These are phyloP conservation scores for Penicillium sp. DNA, from an alignment of 2,329 filamentous ascomycete genomes.

Conservation along the genomic window DNA sequence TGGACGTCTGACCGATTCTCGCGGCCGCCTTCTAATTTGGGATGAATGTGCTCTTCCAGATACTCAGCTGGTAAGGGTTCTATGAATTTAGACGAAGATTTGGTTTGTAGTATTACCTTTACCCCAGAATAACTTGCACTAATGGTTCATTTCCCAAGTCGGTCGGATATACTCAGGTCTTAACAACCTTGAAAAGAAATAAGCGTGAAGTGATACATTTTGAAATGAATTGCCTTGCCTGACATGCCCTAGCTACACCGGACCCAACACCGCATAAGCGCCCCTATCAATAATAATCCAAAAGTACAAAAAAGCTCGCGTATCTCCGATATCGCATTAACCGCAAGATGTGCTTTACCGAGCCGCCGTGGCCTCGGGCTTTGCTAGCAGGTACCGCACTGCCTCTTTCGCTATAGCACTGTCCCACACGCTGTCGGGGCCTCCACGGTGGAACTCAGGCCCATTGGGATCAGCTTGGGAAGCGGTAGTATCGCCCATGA, in stretches of 20 bases:
- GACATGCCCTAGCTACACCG: conserved; percentile 20
- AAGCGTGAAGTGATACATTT: conserved; percentile 10
- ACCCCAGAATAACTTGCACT: too few species aligned
- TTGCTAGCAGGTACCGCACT: conserved; percentile 60
- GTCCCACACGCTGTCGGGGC: conserved; percentile 62
- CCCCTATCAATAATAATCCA: neutral
- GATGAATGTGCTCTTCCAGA: too few species aligned
- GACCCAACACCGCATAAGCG: conserved; percentile 17
- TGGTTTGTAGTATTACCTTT: too few species aligned
- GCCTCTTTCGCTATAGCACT: conserved; percentile 60
- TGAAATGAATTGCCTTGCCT: conserved; percentile 18
- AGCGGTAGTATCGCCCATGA: conserved; percentile 74
- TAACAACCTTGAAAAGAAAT: neutral
- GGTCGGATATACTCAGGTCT: too few species aligned
- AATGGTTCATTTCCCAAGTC: too few species aligned
- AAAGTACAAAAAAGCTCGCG: neutral
- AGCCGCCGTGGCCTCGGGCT: conserved; percentile 38
- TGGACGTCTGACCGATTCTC: too few species aligned
- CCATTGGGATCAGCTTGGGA: conserved; percentile 52
- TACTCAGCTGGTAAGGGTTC: too few species aligned
- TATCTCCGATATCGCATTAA: neutral
- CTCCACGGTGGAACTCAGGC: conserved; percentile 48
- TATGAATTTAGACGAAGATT: too few species aligned
- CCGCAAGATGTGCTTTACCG: conserved; percentile 15
- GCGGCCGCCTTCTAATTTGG: too few species aligned